phyloP scores from a whole-genome alignment of 768 basidiomycete species.

The Leccinum pellstonianum region DNA sequence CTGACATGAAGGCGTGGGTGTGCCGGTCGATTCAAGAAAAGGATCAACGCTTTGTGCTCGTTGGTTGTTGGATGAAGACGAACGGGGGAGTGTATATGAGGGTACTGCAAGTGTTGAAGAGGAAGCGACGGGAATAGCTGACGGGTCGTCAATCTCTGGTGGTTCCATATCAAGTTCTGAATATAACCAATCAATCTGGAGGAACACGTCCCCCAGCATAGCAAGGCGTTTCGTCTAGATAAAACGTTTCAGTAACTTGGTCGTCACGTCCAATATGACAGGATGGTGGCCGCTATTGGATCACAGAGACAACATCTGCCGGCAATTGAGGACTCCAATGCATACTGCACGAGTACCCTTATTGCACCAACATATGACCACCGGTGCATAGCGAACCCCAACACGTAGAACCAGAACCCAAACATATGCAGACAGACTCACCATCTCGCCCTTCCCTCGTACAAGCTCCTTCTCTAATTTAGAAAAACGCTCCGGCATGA shows the following conservation, averaged over 20 bases:
- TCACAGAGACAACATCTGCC: not conserved
- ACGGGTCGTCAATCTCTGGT: slow-evolving; percentile 51
- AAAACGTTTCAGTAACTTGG: slow-evolving; percentile 3
- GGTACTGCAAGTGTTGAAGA: slow-evolving; percentile 40
- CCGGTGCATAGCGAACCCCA: not conserved
- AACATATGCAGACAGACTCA: slow-evolving; percentile 37
- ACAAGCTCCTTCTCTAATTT: slow-evolving; percentile 83
- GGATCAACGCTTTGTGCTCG: slow-evolving; percentile 24
- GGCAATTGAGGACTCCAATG: not conserved
- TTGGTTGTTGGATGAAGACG: slow-evolving; percentile 37
- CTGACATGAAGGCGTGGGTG: slow-evolving; percentile 51
- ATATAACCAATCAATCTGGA: slow-evolving; percentile 81
- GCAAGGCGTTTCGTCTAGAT: slow-evolving; percentile 63
- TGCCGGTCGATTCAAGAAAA: slow-evolving; percentile 30
- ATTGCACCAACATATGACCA: not conserved
- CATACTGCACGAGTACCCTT: not conserved
- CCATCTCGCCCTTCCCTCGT: slow-evolving; percentile 83
- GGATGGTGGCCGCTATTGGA: not conserved
- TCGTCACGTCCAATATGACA: not conserved
- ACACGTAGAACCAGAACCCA: not conserved
- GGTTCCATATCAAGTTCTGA: slow-evolving; percentile 75
- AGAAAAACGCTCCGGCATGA: slow-evolving; percentile 77
- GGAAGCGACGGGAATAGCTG: slow-evolving; percentile 29
- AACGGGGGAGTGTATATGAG: slow-evolving; percentile 42
- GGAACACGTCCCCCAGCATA: slow-evolving; percentile 59